These are phyloP conservation scores for Mytilinidion resinicola DNA, from an alignment of 495 filamentous ascomycete species.

Conservation along the genomic window DNA sequence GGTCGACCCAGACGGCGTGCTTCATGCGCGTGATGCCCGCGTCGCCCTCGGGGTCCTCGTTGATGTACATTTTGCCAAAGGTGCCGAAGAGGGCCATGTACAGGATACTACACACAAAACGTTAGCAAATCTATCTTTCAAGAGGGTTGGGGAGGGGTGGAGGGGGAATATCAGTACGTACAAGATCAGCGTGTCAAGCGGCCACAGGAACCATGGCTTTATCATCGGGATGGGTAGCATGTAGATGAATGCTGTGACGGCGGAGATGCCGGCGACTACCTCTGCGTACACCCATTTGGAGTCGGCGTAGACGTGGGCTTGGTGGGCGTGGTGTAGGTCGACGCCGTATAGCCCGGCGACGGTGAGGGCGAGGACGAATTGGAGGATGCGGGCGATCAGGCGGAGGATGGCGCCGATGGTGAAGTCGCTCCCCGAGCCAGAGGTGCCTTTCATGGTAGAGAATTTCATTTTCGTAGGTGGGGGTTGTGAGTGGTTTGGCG, in stretches of 20 bases:
- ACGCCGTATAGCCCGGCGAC: conserved; percentile 74
- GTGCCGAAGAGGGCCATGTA: conserved; percentile 77
- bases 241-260: conserved; percentile 56
- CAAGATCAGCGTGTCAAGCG: conserved; percentile 55
- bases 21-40: conserved; percentile 65
- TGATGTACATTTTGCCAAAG: conserved; percentile 75
- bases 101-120: conserved; percentile 41
- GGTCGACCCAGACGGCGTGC: conserved; percentile 78
- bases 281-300: conserved; percentile 74
- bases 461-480: neutral
- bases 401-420: conserved; percentile 27
- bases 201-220: conserved; percentile 55
- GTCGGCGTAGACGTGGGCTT: conserved; percentile 46
- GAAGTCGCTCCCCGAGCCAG: neutral
- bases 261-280: conserved; percentile 54
- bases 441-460: conserved; percentile 12
- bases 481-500: neutral
- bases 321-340: conserved; percentile 56
- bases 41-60: conserved; percentile 56
- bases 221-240: conserved; percentile 55
- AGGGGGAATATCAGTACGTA: conserved; percentile 1
- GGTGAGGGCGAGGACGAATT: conserved; percentile 66
- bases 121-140: conserved; percentile 3
- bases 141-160: neutral
- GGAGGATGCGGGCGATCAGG: conserved; percentile 55